These are phyloP conservation scores for Trichoderma asperellum DNA, from an alignment of 2,329 filamentous ascomycete genomes.

Conservation along the genomic window DNA sequence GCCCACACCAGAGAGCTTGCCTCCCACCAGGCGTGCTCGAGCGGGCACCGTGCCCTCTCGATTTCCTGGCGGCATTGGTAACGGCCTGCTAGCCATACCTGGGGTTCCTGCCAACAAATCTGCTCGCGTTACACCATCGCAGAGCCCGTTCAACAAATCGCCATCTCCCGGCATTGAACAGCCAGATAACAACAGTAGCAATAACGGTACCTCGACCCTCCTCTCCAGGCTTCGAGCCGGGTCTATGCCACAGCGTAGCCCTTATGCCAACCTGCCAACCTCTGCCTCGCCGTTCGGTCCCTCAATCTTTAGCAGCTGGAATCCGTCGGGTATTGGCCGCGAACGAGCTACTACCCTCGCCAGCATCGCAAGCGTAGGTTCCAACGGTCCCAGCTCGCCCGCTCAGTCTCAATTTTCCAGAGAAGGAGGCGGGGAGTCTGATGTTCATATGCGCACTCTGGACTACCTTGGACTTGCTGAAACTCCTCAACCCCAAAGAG, in stretches of 20 bases:
- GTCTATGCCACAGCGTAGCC: conserved; percentile 88
- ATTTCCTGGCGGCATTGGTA: conserved; percentile 73
- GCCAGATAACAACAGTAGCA: conserved; percentile 43
- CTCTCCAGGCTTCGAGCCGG: conserved; percentile 87
- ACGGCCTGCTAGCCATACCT: conserved; percentile 61
- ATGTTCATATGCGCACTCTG: conserved; percentile 85
- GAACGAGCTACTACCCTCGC: conserved; percentile 85
- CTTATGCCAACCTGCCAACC: conserved; percentile 62
- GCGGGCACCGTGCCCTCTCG: conserved; percentile 96
- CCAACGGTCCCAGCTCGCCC: conserved; percentile 87
- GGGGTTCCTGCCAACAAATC: conserved; percentile 75
- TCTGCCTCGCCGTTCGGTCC: conserved; percentile 77
- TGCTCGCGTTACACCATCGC: conserved; percentile 82
- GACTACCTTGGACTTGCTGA: conserved; percentile 96
- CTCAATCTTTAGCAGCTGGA: conserved; percentile 90
- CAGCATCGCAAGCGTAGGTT: conserved; percentile 82
- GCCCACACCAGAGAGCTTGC: conserved; percentile 66
- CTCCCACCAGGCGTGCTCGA: conserved; percentile 76
- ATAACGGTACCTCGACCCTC: conserved; percentile 66
- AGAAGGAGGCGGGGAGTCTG: conserved; percentile 81
- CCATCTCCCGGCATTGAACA: conserved; percentile 59
- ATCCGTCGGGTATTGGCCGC: conserved; percentile 65
- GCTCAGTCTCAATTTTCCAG: conserved; percentile 83
- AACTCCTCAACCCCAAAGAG: conserved; percentile 79
- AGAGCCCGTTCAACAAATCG: conserved; percentile 78